Percentiles rank a stretch among this genome's conserved stretches.
Evolutionary conservation across 2,329 filamentous ascomycete species (phyloP).

Genomic region (Colletotrichum chrysophilum): DNA sequence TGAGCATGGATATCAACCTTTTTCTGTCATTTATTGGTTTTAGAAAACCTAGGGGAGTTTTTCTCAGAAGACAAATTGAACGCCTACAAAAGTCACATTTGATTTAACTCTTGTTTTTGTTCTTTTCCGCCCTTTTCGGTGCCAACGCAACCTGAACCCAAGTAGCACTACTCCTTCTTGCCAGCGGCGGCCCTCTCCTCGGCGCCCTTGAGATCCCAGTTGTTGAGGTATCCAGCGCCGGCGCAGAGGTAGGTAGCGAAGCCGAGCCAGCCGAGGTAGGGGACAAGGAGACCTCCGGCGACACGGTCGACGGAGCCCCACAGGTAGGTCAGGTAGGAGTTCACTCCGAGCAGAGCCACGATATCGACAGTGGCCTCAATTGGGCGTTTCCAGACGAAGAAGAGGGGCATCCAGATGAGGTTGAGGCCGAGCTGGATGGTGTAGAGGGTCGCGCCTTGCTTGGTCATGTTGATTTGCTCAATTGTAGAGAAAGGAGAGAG

Average conservation of each 20-base stretch:
- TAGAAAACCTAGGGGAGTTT: not conserved
- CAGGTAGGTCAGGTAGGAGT: conserved; percentile 75
- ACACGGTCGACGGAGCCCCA: conserved; percentile 78
- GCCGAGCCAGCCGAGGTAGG: conserved; percentile 84
- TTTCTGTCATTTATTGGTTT: not conserved
- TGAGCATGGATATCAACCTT: not conserved
- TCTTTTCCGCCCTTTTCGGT: not conserved
- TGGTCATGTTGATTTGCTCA: conserved; percentile 61
- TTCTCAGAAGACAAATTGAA: not conserved
- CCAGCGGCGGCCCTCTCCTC: conserved; percentile 25
- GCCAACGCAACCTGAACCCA: not conserved
- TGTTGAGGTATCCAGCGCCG: conserved; percentile 71
- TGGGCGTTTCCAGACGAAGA: conserved; percentile 80
- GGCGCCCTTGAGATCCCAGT: conserved; percentile 59
- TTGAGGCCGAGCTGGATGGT: conserved; percentile 86
- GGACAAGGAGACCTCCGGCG: conserved; percentile 76
- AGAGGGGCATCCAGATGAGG: conserved; percentile 89
- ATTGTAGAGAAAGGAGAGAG: conserved; percentile 61
- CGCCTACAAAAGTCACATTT: not conserved
- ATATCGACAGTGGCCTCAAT: conserved; percentile 79
- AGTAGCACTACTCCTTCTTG: conserved; percentile 24
- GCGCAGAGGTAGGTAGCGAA: conserved; percentile 88
- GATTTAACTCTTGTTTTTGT: not conserved
- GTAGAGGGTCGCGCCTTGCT: conserved; percentile 79
- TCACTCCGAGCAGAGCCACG: conserved; percentile 71